Percentiles rank a stretch among this genome's conserved stretches.
Conservation (phyloP, 2,329 filamentous ascomycete species). For the Coniochaeta sp. region DNA sequence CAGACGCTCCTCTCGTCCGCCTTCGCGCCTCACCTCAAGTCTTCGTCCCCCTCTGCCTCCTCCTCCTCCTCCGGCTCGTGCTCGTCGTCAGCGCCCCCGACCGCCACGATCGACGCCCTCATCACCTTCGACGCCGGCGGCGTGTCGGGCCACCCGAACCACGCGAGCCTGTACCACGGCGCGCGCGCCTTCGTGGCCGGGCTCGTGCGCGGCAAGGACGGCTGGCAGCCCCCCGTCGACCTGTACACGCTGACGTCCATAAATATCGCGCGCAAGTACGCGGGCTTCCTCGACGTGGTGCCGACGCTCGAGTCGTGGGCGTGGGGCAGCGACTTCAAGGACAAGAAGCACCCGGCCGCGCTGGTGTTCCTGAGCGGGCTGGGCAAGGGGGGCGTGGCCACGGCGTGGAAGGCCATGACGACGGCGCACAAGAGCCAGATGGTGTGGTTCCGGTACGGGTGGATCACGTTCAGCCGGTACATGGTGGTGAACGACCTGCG, state of each 20-base stretch:
- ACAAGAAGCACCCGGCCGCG: conserved; percentile 44
- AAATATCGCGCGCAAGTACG: conserved; percentile 72
- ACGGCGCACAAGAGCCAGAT: conserved; percentile 90
- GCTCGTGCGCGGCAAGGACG: conserved; percentile 56
- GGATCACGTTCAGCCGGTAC: conserved; percentile 85
- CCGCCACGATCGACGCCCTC: conserved; percentile 65
- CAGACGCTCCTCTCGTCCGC: conserved; percentile 61
- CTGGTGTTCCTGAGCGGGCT: conserved; percentile 68
- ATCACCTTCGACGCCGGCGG: conserved; percentile 84
- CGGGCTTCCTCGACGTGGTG: conserved; percentile 67
- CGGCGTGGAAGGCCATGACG: conserved; percentile 81
- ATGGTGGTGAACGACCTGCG: conserved; percentile 91
- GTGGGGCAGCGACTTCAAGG: conserved; percentile 24
- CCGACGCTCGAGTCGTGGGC: conserved; percentile 57
- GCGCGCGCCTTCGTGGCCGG: conserved; percentile 63
- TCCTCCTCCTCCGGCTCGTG: conserved; percentile 17
- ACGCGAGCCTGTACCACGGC: conserved; percentile 81
- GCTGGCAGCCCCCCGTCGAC: conserved; percentile 66
- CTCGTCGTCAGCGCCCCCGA: conserved; percentile 26
- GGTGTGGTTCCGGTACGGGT: conserved; percentile 96
- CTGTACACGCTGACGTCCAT: conserved; percentile 79
- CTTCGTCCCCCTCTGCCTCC: too few relatives aligned
- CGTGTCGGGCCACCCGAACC: conserved; percentile 86
- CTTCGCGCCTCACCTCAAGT: conserved; percentile 62
- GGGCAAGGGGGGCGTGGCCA: conserved; percentile 38